These are phyloP conservation scores for Mycena latifolia DNA, from an alignment of 768 basidiomycete species.

Conservation along the genomic window DNA sequence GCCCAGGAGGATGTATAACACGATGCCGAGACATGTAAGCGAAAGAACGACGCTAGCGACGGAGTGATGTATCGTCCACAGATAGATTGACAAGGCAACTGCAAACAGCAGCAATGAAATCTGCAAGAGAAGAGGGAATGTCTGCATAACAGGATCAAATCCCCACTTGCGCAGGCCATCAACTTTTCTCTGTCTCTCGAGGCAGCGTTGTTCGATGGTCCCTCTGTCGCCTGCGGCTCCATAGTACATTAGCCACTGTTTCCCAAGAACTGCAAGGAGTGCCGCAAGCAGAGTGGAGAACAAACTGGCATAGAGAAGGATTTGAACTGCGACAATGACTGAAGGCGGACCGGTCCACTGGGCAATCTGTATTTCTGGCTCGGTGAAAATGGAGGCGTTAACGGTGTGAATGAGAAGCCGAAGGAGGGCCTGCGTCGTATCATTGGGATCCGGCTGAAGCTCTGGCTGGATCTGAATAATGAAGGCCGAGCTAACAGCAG, in stretches of 20 bases:
- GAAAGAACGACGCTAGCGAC: neutral
- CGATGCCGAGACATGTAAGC: neutral
- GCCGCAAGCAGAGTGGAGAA: neutral
- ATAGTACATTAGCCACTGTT: neutral
- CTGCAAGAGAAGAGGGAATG: neutral
- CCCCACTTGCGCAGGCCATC: neutral
- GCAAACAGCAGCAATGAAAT: neutral
- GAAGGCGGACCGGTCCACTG: neutral
- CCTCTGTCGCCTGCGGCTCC: neutral
- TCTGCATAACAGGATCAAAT: neutral
- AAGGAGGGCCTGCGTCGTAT: too few relatives aligned
- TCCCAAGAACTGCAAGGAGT: neutral
- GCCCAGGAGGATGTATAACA: neutral
- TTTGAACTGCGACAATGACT: neutral
- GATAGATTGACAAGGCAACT: neutral
- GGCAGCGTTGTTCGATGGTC: neutral
- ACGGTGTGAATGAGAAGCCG: too few relatives aligned
- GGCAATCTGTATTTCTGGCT: too few relatives aligned
- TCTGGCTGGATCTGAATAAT: slow-evolving; percentile 1
- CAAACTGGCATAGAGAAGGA: neutral
- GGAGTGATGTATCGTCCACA: neutral
- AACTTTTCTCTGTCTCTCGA: neutral
- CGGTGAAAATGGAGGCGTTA: too few relatives aligned
- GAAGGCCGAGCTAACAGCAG: neutral
- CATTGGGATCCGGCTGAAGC: too few relatives aligned